Base-by-base conservation (phyloP, 345 rosid genomes). In the Aquilaria sinensis region DNA sequence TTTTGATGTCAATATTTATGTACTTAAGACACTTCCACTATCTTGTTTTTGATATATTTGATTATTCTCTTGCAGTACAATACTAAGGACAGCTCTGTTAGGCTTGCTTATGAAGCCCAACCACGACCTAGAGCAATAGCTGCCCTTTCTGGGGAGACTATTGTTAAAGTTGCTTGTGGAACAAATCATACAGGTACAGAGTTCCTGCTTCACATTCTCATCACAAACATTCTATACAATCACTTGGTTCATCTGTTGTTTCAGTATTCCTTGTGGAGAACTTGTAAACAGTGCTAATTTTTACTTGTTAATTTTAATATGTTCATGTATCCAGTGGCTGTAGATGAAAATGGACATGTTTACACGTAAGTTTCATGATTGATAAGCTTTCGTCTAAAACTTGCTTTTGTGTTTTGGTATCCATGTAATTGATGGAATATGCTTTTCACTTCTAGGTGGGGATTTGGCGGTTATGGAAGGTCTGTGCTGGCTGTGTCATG, bases 391-490 rank as follows among this genome's bases (percentile, higher is more conserved):
- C 43, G 49, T 45, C 51, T 60, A 8, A 10, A 12, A 60, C 61
- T 52, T 56, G 13, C 58, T 49, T 50, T 49, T 53, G 16, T 49
- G 14, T 67, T 71, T 51, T 43, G 61, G 29, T 29, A 14, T 63
- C 54, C n/a, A 34, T 51, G 41, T 47, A 72, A 60, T 58, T 67
- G 67, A 71, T 61, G 47, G 49, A 68, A 57, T 56, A 46, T 57
- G 58, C 9, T 64, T 47, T 81, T 68, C 32, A 65, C 70, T 60
- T 34, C 68, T 72, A 94, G 99, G 80, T 94, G 99, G 99, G 99
- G 99, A 63, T 90, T 70, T 66, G 99, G 99, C 67, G 99, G 99
- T 61, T 89, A 90, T 85, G 97, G 99, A 78, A 94, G 99, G 97
- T 94, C 71, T 58, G 91, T 78, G 52, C 34, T 52, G 29, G 29